Evolutionary conservation across 352 stramenopile genomes (phyloP).

Genomic region (Sclerospora graminicola): DNA sequence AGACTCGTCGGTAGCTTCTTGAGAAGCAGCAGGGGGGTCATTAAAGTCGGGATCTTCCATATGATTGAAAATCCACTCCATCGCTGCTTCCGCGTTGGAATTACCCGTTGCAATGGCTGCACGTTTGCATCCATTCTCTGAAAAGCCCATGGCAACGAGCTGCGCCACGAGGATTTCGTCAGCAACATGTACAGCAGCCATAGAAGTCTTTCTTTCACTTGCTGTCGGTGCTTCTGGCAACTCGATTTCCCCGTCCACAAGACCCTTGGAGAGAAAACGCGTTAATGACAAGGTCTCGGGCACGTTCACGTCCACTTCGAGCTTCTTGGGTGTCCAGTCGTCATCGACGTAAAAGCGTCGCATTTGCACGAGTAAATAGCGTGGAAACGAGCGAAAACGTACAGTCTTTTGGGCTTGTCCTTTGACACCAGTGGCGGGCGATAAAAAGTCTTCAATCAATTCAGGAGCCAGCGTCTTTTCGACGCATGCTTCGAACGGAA

Average conservation of each 20-base stretch:
- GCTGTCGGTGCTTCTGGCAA: conserved; percentile 55
- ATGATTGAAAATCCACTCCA: conserved; percentile 98
- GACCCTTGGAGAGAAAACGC: conserved; percentile 75
- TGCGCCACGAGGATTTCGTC: conserved; percentile 90
- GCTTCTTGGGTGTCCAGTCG: conserved; percentile 95
- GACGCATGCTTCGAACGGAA: conserved; percentile 92
- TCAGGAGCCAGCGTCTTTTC: conserved; percentile 87
- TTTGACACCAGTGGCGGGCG: conserved; percentile 62
- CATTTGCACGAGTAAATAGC: conserved; percentile 96
- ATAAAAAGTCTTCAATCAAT: conserved; percentile 89
- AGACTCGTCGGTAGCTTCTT: conserved; percentile 17
- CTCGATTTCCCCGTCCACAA: conserved; percentile 80
- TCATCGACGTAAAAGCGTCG: conserved; percentile 93
- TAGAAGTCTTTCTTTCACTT: conserved; percentile 4
- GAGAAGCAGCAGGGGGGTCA: conserved; percentile 55
- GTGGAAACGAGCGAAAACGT: conserved; percentile 91
- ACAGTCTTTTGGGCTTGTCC: conserved; percentile 68
- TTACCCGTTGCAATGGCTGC: conserved; percentile 90
- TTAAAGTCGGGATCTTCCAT: conserved; percentile 98
- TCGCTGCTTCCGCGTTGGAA: conserved; percentile 87
- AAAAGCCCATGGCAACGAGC: conserved; percentile 97
- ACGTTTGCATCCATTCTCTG: conserved; percentile 94
- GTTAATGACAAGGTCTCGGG: conserved; percentile 82
- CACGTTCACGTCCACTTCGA: conserved; percentile 95
- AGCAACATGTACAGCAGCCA: conserved; percentile 30